Evolutionary conservation across 257 asterid species (phyloP).

Genomic region (Nicotiana knightiana): DNA sequence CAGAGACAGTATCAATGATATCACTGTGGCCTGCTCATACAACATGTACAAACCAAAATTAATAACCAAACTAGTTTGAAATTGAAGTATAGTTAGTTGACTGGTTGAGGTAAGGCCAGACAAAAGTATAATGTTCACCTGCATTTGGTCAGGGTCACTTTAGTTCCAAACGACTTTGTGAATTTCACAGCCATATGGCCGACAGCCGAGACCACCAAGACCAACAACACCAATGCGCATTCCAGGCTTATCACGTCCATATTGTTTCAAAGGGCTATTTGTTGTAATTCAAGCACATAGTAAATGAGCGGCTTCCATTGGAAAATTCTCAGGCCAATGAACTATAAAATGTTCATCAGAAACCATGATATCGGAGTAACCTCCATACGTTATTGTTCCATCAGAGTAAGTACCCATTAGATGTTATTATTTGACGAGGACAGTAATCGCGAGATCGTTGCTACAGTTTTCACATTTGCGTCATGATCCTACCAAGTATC

Average conservation of each 20-base stretch:
- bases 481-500: constrained; percentile 35
- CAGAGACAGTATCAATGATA: too few relatives aligned
- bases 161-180: too few relatives aligned
- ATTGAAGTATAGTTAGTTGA: too few relatives aligned
- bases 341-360: constrained; percentile 36
- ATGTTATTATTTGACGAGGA: not conserved
- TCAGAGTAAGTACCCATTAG: constrained; percentile 9
- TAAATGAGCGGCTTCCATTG: constrained; percentile 42
- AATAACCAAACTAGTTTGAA: too few relatives aligned
- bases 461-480: constrained; percentile 20
- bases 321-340: constrained; percentile 42
- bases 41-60: too few relatives aligned
- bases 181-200: constrained; percentile 30
- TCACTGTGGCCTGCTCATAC: too few relatives aligned
- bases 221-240: constrained; percentile 43
- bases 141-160: too few relatives aligned
- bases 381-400: constrained; percentile 35
- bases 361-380: constrained; percentile 42
- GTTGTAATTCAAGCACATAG: constrained; percentile 50
- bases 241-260: constrained; percentile 46
- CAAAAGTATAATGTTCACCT: too few relatives aligned
- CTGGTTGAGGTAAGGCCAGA: too few relatives aligned
- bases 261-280: constrained; percentile 33
- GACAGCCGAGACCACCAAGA: constrained; percentile 35
- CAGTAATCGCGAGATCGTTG: constrained; percentile 32